A percentile compares a stretch with the other conserved stretches of the same genome.
phyloP scores from a whole-genome alignment of 2,329 filamentous ascomycete species.

The Colletotrichum magnum region DNA sequence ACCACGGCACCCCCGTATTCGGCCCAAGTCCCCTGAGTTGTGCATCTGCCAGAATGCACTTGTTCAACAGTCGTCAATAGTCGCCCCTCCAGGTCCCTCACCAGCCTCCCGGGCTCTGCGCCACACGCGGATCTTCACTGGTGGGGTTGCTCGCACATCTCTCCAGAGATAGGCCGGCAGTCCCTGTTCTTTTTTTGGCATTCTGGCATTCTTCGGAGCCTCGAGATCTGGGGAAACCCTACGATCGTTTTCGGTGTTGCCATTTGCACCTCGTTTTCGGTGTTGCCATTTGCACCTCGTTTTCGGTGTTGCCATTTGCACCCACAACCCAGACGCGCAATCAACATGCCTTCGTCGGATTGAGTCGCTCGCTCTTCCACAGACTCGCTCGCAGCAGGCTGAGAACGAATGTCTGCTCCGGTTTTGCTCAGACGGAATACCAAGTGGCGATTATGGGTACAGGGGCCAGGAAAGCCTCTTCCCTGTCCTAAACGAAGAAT shows the following conservation, averaged over 20 bases:
- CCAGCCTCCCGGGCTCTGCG: constrained; percentile 36
- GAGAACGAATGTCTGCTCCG: not conserved
- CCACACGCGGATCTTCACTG: constrained; percentile 38
- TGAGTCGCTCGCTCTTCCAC: not conserved
- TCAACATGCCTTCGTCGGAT: not conserved
- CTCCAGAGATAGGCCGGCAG: constrained; percentile 31
- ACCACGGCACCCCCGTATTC: constrained; percentile 34
- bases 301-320: constrained; percentile 12
- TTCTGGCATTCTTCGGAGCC: constrained; percentile 14
- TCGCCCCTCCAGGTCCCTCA: constrained; percentile 9
- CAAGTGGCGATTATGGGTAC: constrained; percentile 34
- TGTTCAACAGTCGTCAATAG: not conserved
- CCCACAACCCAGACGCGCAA: constrained; percentile 4
- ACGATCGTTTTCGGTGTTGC: constrained; percentile 11
- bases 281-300: constrained; percentile 1
- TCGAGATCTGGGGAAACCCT: constrained; percentile 40
- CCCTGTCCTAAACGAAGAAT: constrained; percentile 15
- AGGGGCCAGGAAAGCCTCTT: constrained; percentile 9
- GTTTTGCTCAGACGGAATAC: constrained; percentile 5
- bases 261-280: not conserved
- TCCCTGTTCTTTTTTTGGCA: constrained; percentile 41
- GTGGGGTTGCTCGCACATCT: constrained; percentile 28
- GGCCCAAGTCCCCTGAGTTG: constrained; percentile 24
- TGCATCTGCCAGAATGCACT: constrained; percentile 22
- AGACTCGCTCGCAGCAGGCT: not conserved